A percentile compares a stretch with the other conserved stretches of the same genome.
Conservation (phyloP, 768 basidiomycete species). For the Pisolithus microcarpus region DNA sequence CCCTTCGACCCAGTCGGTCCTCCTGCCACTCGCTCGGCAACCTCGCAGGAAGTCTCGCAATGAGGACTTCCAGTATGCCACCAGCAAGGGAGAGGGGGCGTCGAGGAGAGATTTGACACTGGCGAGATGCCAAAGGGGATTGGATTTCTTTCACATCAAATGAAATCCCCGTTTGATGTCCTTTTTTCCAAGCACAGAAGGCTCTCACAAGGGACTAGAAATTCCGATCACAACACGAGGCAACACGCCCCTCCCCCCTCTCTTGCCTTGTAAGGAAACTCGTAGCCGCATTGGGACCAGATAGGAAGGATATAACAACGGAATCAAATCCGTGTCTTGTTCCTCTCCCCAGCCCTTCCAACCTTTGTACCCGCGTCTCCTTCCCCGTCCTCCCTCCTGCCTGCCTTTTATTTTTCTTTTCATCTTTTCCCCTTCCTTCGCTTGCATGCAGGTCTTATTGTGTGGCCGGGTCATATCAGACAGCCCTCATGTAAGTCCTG, state of each 20-base stretch:
- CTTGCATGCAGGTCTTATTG: conserved; percentile 26
- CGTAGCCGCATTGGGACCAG: conserved; percentile 1
- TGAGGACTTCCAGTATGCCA: no score
- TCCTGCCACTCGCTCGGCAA: conserved; percentile 44
- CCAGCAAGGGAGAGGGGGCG: conserved; percentile 5
- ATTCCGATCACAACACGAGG: conserved; percentile 28
- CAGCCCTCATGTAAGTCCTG: conserved; percentile 26
- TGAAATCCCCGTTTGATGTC: conserved; percentile 15
- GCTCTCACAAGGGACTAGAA: conserved; percentile 24
- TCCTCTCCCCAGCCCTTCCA: not conserved
- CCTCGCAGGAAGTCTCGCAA: conserved; percentile 37
- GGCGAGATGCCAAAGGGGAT: conserved; percentile 14
- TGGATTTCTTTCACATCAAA: conserved; percentile 13
- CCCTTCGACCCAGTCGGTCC: conserved; percentile 70
- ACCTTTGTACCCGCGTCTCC: conserved; percentile 16
- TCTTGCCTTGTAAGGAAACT: conserved; percentile 11
- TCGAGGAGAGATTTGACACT: not conserved
- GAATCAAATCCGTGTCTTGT: conserved; percentile 15
- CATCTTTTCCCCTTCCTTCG: conserved; percentile 18
- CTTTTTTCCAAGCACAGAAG: conserved; percentile 7
- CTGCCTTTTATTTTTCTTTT: conserved; percentile 19
- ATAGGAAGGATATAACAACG: conserved; percentile 26
- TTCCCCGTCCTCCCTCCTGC: conserved; percentile 33
- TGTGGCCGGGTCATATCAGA: conserved; percentile 27
- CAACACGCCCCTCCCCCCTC: conserved; percentile 17